Evolutionary conservation across 805 yeast species (phyloP).

Genomic region (Yarrowia sp.): DNA sequence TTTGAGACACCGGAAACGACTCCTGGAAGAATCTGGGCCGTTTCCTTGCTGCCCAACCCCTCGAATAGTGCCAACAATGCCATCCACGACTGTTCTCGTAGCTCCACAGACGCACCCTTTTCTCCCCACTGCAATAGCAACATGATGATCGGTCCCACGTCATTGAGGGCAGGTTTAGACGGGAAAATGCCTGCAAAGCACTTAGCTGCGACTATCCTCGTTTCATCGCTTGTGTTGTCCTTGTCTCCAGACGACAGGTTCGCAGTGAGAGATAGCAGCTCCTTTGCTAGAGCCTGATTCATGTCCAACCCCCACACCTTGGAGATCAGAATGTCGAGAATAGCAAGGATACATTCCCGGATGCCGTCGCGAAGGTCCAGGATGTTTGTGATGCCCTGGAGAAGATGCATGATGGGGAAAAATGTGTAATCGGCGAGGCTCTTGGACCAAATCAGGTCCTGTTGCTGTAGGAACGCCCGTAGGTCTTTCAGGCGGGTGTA

Average conservation of each 20-base stretch:
- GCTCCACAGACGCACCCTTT: neutral
- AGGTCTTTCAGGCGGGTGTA: neutral
- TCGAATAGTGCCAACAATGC: neutral
- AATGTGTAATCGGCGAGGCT: slow-evolving; percentile 27
- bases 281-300: neutral
- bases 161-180: slow-evolving; percentile 8
- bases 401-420: slow-evolving; percentile 25
- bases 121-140: slow-evolving; percentile 4
- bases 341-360: neutral
- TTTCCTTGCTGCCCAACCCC: slow-evolving; percentile 30
- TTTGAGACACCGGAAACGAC: slow-evolving; percentile 36
- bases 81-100: slow-evolving; percentile 10
- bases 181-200: slow-evolving; percentile 7
- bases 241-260: slow-evolving; percentile 1
- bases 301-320: slow-evolving; percentile 7
- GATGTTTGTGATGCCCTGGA: slow-evolving; percentile 28
- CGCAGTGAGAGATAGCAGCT: neutral
- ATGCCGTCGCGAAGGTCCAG: slow-evolving; percentile 15
- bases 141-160: slow-evolving; percentile 11
- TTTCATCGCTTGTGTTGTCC: slow-evolving; percentile 2
- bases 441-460: slow-evolving; percentile 6
- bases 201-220: neutral
- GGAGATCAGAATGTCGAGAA: neutral
- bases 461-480: neutral
- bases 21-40: slow-evolving; percentile 39